phyloP scores from a whole-genome alignment of 2,329 filamentous ascomycete genomes.

The Microcera coccophila region DNA sequence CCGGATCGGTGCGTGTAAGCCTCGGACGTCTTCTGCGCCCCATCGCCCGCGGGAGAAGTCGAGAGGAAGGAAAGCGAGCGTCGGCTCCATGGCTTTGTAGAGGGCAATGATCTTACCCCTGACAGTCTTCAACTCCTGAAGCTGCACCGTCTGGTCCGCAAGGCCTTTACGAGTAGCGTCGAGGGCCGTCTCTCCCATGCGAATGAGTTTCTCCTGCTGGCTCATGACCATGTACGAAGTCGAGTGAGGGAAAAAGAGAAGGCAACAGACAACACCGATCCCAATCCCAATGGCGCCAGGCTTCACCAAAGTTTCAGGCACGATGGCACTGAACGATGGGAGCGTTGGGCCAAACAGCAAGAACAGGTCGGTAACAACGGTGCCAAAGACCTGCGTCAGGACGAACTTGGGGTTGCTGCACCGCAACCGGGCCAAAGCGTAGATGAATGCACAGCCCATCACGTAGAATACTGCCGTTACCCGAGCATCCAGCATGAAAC shows the following conservation, averaged over 20 bases:
- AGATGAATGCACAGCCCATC: conserved; percentile 43
- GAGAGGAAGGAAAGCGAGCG: conserved; percentile 42
- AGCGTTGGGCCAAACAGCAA: conserved; percentile 41
- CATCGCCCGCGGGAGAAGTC: conserved; percentile 45
- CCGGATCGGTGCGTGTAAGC: conserved; percentile 34
- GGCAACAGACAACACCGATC: conserved; percentile 40
- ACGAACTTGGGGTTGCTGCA: conserved; percentile 43
- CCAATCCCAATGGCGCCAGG: conserved; percentile 45
- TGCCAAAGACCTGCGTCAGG: conserved; percentile 44
- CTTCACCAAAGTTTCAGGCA: conserved; percentile 39
- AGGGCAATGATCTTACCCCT: conserved; percentile 29
- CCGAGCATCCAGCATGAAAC: conserved; percentile 45
- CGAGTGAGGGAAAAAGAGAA: conserved; percentile 48
- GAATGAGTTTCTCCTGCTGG: conserved; percentile 29
- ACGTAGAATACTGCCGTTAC: conserved; percentile 37
- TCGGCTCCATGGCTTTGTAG: conserved; percentile 37
- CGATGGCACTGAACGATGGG: conserved; percentile 36
- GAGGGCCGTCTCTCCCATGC: conserved; percentile 31
- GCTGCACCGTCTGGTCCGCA: conserved; percentile 12
- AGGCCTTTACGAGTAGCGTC: conserved; percentile 28
- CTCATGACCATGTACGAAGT: conserved; percentile 40
- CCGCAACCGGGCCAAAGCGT: conserved; percentile 40
- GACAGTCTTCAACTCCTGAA: conserved; percentile 29
- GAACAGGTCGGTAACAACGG: conserved; percentile 44
- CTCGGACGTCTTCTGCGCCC: conserved; percentile 41